Conservation (phyloP, 2,329 filamentous ascomycete genomes). For the Alternaria sp. region DNA sequence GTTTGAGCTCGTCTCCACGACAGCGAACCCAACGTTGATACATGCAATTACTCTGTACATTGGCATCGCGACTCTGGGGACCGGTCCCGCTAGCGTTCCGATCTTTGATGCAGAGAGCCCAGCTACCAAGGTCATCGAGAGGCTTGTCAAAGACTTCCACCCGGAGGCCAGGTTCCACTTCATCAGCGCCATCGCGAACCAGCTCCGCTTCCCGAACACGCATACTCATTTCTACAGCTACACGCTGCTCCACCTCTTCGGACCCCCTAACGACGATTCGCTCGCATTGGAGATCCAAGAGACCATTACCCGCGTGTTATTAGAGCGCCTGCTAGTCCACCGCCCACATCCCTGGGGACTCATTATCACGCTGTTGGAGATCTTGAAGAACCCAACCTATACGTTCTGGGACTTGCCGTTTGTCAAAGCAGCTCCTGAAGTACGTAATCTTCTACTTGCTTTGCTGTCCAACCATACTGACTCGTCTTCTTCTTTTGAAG, state of each 20-base stretch:
- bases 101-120: conserved; percentile 71
- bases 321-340: conserved; percentile 87
- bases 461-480: conserved; percentile 21
- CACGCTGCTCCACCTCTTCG: conserved; percentile 84
- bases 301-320: conserved; percentile 86
- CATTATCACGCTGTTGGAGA: conserved; percentile 85
- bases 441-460: conserved; percentile 28
- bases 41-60: conserved; percentile 87
- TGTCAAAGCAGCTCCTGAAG: conserved; percentile 88
- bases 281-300: conserved; percentile 82
- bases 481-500: conserved; percentile 39
- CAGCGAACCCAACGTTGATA: conserved; percentile 75
- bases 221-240: conserved; percentile 95
- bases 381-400: conserved; percentile 90
- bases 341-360: conserved; percentile 97
- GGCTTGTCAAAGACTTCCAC: conserved; percentile 77
- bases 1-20: conserved; percentile 72
- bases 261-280: conserved; percentile 63
- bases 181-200: conserved; percentile 84
- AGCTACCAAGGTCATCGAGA: conserved; percentile 77
- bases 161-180: conserved; percentile 86
- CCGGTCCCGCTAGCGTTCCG: conserved; percentile 66
- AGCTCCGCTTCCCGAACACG: conserved; percentile 87
- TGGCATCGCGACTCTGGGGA: conserved; percentile 74
- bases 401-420: conserved; percentile 93